A percentile compares a stretch with the other conserved stretches of the same genome.
Evolutionary conservation across 768 basidiomycete genomes (phyloP).

Genomic region (Rhizopogon sp.): DNA sequence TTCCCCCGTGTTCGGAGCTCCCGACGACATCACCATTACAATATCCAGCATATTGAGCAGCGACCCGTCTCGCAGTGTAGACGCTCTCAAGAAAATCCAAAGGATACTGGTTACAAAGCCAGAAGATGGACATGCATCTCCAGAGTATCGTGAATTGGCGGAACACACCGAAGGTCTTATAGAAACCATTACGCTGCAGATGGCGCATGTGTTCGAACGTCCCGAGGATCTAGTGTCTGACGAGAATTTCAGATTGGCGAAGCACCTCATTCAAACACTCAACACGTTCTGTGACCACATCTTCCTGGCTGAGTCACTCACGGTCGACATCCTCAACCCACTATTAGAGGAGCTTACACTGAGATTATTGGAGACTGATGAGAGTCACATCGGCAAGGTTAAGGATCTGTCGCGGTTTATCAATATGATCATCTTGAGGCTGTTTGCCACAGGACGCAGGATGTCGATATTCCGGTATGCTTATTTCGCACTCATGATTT

Average conservation of each 20-base stretch:
- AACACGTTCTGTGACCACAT: conserved; percentile 92
- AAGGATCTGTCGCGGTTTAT: conserved; percentile 95
- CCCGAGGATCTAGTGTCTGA: conserved; percentile 67
- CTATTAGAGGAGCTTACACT: conserved; percentile 90
- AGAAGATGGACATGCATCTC: conserved; percentile 62
- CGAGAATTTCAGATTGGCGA: conserved; percentile 89
- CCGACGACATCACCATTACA: conserved; percentile 67
- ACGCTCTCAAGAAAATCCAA: conserved; percentile 91
- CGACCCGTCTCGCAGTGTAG: conserved; percentile 81
- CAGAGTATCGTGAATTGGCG: conserved; percentile 72
- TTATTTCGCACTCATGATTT: neutral
- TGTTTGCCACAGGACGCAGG: conserved; percentile 86
- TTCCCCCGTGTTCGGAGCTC: conserved; percentile 11
- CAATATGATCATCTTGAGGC: conserved; percentile 94
- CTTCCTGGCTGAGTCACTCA: conserved; percentile 81
- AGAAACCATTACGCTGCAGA: conserved; percentile 86
- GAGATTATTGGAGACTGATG: conserved; percentile 90
- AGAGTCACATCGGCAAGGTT: conserved; percentile 74
- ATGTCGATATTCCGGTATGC: conserved; percentile 89
- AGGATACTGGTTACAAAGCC: conserved; percentile 75
- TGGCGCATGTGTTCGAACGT: conserved; percentile 87
- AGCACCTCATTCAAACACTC: conserved; percentile 95
- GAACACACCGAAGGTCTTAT: conserved; percentile 81
- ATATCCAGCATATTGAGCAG: conserved; percentile 89
- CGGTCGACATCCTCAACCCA: conserved; percentile 77